Base-by-base conservation (phyloP, 163 green algal species). In the Prototheca cutis region DNA sequence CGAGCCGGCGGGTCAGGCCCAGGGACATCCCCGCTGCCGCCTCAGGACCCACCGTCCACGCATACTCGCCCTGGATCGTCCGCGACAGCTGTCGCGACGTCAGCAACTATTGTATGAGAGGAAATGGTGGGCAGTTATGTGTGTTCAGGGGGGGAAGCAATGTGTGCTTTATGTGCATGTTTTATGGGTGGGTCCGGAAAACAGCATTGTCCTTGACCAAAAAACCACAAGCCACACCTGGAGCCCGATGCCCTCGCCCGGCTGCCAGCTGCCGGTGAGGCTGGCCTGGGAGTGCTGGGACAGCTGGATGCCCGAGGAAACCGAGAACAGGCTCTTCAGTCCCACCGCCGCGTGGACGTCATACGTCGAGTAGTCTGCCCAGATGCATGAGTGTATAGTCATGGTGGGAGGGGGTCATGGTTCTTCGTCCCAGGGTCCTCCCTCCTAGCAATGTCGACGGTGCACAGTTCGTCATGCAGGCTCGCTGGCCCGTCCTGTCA, bases 31-130 rank as follows among this genome's bases (percentile, higher is more conserved):
- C 71, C 0, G 55, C 49, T 0, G 63, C 54, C 27, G 55, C 33
- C 21, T 55, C 15, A 6, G 79, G 79, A 4, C 77, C 74, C n/a
- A 86, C 24, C 31, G 75, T 61, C 73, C 76, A 85, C 8, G 55
- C 65, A 55, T 80, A 65, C 30, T 73, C 55, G 4, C 59, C 78
- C 23, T 40, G 65, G 23, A 47, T 57, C 23, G 5, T 60, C 4
- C 61, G n/a, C 3, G 52, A 57, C 28, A 88, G 69, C 62, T 86
- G 80, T 15, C 80, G 63, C 13, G 74, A 76, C 39, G 68, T 73
- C 18, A 10, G 40, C 15, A 18, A 24, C 45, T 15, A 45, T 45
- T 45, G 0, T n/a, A n/a, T n/a, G n/a, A n/a, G n/a, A n/a, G n/a
- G n/a, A n/a, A n/a, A n/a, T n/a, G n/a, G n/a, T n/a, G n/a, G n/a